Base-by-base conservation (phyloP, 176 grass and related monocot species). In the Aegilops longissima region DNA sequence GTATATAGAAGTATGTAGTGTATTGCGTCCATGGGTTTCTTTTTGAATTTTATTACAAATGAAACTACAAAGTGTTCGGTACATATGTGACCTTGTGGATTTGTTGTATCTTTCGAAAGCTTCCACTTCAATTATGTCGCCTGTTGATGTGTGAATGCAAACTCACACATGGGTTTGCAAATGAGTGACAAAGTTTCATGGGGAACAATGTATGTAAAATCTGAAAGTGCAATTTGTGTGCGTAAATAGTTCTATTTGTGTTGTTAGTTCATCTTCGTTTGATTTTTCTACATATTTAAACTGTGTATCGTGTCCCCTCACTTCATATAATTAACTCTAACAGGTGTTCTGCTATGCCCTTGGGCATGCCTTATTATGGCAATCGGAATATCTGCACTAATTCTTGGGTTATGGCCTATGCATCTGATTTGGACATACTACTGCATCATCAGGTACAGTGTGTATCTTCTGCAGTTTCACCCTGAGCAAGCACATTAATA, bases 351-450 rank as follows among this genome's bases (percentile, higher is more conserved):
- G 82, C 23, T 99, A 31, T 96, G 87, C 74, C 97, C 97, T 58
- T 93, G 87, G 81, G 84, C 88, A 83, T 99, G 90, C 52, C 88
- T 99, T 78, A 90, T 96, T 59, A 94, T 99, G 97, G 83, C 92
- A 21, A 78, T 94, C 36, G 97, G 97, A 94, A 64, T 96, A 66
- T 96, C 94, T 79, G 89, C 97, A 23, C 84, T 99, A n/a, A 83
- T 99, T 76, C 75, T 99, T 11, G 97, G 97, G 74, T 89, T 99
- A 80, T 99, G 97, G 97, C 97, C 94, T 62, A 93, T 69, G 71
- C 97, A 99, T 87, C 79, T 87, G 51, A 71, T 99, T 77, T 99
- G 97, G 97, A 90, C 94, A 77, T 96, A 91, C 89, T 99, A 94
- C 89, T 93, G 92, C 83, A 82, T 94, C 86, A 31, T 92, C 79